These are phyloP conservation scores for Brassica balearica DNA, from an alignment of 441 rosid genomes.

Conservation along the genomic window DNA sequence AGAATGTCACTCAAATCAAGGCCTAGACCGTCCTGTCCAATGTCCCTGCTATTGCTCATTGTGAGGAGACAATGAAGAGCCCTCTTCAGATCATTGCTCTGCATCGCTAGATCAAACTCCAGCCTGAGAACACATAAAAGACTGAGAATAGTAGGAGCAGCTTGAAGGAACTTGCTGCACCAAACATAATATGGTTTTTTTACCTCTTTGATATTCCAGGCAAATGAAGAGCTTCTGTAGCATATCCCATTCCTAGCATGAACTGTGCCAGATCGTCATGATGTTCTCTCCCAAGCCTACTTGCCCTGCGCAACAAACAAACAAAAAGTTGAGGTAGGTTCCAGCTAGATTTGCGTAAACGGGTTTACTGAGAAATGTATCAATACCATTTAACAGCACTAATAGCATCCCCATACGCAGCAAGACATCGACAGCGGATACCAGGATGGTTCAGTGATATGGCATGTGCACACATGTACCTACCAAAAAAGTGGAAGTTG, in stretches of 20 bases:
- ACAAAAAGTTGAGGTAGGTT: background rate
- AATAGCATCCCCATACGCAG: slow-evolving; percentile 99
- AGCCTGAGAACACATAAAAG: slow-evolving; percentile 55
- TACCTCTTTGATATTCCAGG: slow-evolving; percentile 99
- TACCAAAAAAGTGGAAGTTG: slow-evolving; percentile 42
- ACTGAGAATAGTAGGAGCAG: background rate
- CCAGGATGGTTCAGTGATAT: slow-evolving; percentile 98
- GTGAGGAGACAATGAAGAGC: slow-evolving; percentile 98
- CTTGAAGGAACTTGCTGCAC: slow-evolving; percentile 20
- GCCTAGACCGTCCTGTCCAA: slow-evolving; percentile 83
- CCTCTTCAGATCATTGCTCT: slow-evolving; percentile 96
- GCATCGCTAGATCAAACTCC: slow-evolving; percentile 99
- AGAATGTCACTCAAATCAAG: slow-evolving; percentile 90
- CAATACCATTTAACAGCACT: slow-evolving; percentile 97
- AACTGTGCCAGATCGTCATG: slow-evolving; percentile 99
- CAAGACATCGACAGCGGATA: slow-evolving; percentile 96
- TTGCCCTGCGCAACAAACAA: slow-evolving; percentile 72
- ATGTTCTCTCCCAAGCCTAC: slow-evolving; percentile 99
- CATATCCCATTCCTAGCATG: slow-evolving; percentile 99
- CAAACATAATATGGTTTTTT: background rate
- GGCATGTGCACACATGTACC: slow-evolving; percentile 99
- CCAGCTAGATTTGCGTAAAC: slow-evolving; percentile 24
- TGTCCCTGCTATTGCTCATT: slow-evolving; percentile 95
- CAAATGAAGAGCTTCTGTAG: slow-evolving; percentile 98
- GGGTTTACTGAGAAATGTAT: slow-evolving; percentile 21